Base-by-base conservation (phyloP, 768 basidiomycete species). In the Sarcomyxa edulis region DNA sequence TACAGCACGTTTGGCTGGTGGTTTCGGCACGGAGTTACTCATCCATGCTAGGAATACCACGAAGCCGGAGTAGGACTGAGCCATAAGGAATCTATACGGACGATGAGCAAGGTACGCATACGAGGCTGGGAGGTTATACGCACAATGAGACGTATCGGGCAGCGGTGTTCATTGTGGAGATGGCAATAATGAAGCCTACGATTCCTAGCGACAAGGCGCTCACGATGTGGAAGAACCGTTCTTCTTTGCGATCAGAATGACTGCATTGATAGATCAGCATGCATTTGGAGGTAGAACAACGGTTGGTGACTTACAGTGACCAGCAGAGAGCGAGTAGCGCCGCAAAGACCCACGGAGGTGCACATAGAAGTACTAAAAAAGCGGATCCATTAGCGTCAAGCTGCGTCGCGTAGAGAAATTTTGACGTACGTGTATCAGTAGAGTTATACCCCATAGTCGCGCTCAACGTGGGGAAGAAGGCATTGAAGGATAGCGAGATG, bases 1-100 rank as follows among this genome's bases (percentile, higher is more conserved):
- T 14, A 90, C 82, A 9, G 89, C 85, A 7, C 89, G 79, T 59
- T 91, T 91, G 27, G 86, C 78, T 5, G 87, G 71, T 18, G 91
- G 84, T 14, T 75, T 76, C 19, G 88, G 77, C 61, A 95, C 61
- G 12, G 63, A 65, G 45, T 68, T 69, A 53, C 64, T 66, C 39
- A 68, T 61, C 71, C 72, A 74, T 14, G 71, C 63, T 43, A 62
- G 62, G 29, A 85, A 71, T 37, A 76, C 72, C 42, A 85, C 68
- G 59, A 81, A 83, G 10, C 76, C 84, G 1, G 82, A 69, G 46
- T 84, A 86, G 4, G 76, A 76, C 55, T 84, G 81, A n/a, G 82
- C 81, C 78, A 85, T 81, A 43, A 87, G 55, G 60, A 87, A 87
- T 37, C 76, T 80, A 46, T 2, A 21, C 18, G 20, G n/a, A 8